Base-by-base conservation (phyloP, 139 green algal genomes). In the Desmodesmus armatus region DNA sequence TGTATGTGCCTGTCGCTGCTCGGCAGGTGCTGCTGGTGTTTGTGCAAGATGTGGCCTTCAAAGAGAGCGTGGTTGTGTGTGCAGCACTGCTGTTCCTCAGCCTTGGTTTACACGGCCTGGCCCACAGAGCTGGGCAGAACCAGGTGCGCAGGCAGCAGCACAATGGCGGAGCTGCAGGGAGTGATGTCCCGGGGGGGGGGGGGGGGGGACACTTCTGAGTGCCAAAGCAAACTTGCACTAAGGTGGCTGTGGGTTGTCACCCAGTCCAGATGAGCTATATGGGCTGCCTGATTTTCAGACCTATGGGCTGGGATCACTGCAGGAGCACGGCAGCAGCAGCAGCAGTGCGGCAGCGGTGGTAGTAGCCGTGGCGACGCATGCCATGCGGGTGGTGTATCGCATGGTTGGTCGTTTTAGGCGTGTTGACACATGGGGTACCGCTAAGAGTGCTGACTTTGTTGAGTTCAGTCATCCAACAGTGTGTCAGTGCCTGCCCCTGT, bases 11-110 rank as follows among this genome's bases (percentile, higher is more conserved):
- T n/a, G n/a, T n/a, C n/a, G n/a, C n/a, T n/a, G n/a, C n/a, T n/a
- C n/a, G n/a, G n/a, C n/a, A n/a, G n/a, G 75, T 82, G 51, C 53
- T 82, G 51, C 35, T 82, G 11, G 75, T 82, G 25, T 82, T 82
- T 5, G 60, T 82, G 31, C 75, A 82, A 47, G 75, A 82, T 35
- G 19, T 82, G 0, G 53, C 33, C 35, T 82, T 82, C 75, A 69
- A 70, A 35, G 35, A 75, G 67, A 37, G 41, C 11, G 41, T 75
- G 2, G 41, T 75, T 2, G 67, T 75, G 15, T 71, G 29, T n/a
- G 75, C 51, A 25, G 44, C 5, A 11, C 53, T 82, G 53, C 51
- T 82, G 17, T 71, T 53, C 11, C 35, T 43, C 29, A 82, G 75
- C 53, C 71, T 82, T 37, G 27, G 37, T 0, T 53, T 82, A 17